Evolutionary conservation across 176 grass and related monocot genomes (phyloP).

Genomic region (Elymus sibiricus): DNA sequence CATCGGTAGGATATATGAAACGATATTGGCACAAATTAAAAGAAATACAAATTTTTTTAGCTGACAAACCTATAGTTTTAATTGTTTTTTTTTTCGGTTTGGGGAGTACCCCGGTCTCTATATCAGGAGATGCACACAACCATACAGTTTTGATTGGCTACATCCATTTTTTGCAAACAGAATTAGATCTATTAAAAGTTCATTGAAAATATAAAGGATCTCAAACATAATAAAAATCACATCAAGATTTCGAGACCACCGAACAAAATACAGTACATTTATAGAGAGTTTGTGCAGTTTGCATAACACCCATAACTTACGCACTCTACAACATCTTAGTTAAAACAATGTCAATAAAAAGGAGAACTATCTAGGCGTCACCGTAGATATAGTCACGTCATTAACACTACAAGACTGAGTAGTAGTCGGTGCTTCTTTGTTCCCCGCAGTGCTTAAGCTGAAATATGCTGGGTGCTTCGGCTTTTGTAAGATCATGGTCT

Average conservation of each 20-base stretch:
- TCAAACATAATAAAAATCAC: no score
- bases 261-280: not conserved
- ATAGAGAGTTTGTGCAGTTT: not conserved
- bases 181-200: no score
- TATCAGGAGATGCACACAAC: no score
- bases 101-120: no score
- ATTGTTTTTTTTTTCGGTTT: no score
- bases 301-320: not conserved
- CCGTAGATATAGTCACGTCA: not conserved
- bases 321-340: not conserved
- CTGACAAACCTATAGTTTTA: no score
- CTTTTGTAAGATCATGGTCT: not conserved
- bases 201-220: no score
- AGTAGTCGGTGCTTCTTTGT: not conserved
- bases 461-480: slow-evolving; percentile 14
- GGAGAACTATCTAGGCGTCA: not conserved
- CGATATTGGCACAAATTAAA: no score
- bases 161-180: no score
- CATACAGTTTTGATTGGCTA: no score
- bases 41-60: no score
- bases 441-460: not conserved
- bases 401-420: not conserved
- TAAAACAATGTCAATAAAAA: not conserved
- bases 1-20: no score
- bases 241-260: not conserved